Base-by-base conservation (phyloP, 1,139 yeast species). In the Taphrina populina region DNA sequence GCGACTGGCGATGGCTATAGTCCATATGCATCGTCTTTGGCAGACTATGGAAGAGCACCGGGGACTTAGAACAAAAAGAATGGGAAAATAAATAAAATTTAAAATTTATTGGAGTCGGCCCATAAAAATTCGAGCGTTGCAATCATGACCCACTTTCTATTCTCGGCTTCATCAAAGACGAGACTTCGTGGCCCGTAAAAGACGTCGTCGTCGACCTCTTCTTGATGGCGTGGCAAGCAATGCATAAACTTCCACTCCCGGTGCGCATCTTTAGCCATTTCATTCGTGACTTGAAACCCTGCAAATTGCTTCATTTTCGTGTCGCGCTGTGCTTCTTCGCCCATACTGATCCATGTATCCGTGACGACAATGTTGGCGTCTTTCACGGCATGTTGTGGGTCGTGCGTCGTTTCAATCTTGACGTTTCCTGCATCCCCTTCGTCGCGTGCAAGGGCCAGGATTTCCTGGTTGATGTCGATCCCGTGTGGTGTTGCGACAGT, bases 321-420 rank as follows among this genome's bases (percentile, higher is more conserved):
- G 44, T 69, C 75, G 63, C 81, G 85, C 69, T 90, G 92, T 5
- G 78, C 72, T 70, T 92, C 98, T 73, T 92, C 92, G 59, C 98
- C 98, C 98, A 92, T 92, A 0, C 97, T 90, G 33, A 92, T 82
- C 83, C 95, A 92, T 3, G 98, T 92, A 65, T 92, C 98, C n/a
- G 98, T 92, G 49, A 92, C 98, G 20, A 92, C 70, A 35, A 92
- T 75, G 66, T 90, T 80, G 2, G 98, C 88, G 61, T 76, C 75
- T 54, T 76, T 74, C 58, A 88, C 80, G 0, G 97, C 96, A 15
- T 67, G 73, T 15, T 72, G 65, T 2, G 98, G 95, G 64, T 86
- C 88, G 64, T 83, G 80, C 4, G 84, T 78, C n/a, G 82, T 68
- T 62, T 78, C 81, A 59, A 88, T 76, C 15, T 44, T 40, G 27